Base-by-base conservation (phyloP, 1,139 yeast genomes). In the Blastobotrys illinoisensis region DNA sequence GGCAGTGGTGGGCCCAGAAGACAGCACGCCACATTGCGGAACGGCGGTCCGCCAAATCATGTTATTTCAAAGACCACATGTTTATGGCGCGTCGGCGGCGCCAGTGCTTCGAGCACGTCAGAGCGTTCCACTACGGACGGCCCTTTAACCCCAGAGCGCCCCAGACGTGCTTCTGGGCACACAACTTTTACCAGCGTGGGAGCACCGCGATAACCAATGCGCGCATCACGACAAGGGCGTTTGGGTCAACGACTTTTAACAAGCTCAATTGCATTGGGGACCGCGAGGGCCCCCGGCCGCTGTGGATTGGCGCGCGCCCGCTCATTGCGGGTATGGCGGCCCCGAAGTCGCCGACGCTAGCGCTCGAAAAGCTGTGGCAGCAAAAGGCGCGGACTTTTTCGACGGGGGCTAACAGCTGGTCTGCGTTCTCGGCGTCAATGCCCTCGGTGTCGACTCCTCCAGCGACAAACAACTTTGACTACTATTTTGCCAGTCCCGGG, bases 331-430 rank as follows among this genome's bases (percentile, higher is more conserved):
- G n/a, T n/a, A n/a, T 13, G 13, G 40, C 40, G 16, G 16, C 40
- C 16, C 40, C 40, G 3, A 32, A 32, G 16, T 32, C 40, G 3
- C 36, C 44, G 9, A n/a, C 14, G 5, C 24, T 28, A 20, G 49
- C 19, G 46, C 45, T 21, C n/a, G 46, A 36, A 16, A 44, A 36
- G 36, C 50, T 16, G 46, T 36, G 45, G 44, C 40, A 14, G 50
- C 50, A 20, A 18, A 20, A 44, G 26, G 28, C 26, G 32, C 50
- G 20, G 16, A 24, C 26, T 7, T 48, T 19, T 20, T 19, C 18
- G 9, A 43, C 24, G 45, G 46, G 14, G 45, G 23, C 40, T 24
- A 44, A 20, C 46, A 48, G 50, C 46, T 48, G 45, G 43, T 40
- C 52, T 21, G 18, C 45, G 49, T 11, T 32, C 40, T 32, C 40